Evolutionary conservation across 2,329 filamentous ascomycete genomes (phyloP).

Genomic region (Sclerotinia sclerotiorum): DNA sequence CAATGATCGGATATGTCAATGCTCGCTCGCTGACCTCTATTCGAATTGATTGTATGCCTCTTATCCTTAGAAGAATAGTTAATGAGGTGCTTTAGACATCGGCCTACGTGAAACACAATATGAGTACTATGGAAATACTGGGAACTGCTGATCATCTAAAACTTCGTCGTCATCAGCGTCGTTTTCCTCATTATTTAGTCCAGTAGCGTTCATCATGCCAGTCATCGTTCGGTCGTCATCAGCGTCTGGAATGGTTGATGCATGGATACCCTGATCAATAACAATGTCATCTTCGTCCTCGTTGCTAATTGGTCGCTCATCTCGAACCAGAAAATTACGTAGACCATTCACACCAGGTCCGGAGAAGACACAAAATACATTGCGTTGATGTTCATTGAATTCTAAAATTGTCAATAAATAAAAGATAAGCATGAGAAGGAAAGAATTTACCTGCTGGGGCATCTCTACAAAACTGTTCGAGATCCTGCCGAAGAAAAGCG

Average conservation of each 20-base stretch:
- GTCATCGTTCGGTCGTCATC: slow-evolving; percentile 24
- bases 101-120: background rate
- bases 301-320: slow-evolving; percentile 70
- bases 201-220: slow-evolving; percentile 18
- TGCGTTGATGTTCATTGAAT: slow-evolving; percentile 92
- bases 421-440: background rate
- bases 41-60: background rate
- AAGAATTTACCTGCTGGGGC: slow-evolving; percentile 67
- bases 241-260: slow-evolving; percentile 28
- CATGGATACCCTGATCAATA: slow-evolving; percentile 39
- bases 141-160: slow-evolving; percentile 2
- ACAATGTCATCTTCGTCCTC: slow-evolving; percentile 66
- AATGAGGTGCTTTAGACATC: background rate
- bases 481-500: slow-evolving; percentile 82
- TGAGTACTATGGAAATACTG: slow-evolving; percentile 9
- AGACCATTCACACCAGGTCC: slow-evolving; percentile 78
- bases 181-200: slow-evolving; percentile 7
- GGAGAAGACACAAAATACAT: slow-evolving; percentile 97
- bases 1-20: background rate
- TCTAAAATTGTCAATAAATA: slow-evolving; percentile 52
- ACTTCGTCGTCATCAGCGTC: slow-evolving; percentile 11
- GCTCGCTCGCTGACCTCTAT: background rate
- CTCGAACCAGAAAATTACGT: slow-evolving; percentile 77
- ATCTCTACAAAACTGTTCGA: slow-evolving; percentile 81
- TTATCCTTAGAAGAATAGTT: background rate